Percentiles rank a stretch among this genome's conserved stretches.
phyloP scores from a whole-genome alignment of 768 basidiomycete species.

The Psilocybe tampanensis region DNA sequence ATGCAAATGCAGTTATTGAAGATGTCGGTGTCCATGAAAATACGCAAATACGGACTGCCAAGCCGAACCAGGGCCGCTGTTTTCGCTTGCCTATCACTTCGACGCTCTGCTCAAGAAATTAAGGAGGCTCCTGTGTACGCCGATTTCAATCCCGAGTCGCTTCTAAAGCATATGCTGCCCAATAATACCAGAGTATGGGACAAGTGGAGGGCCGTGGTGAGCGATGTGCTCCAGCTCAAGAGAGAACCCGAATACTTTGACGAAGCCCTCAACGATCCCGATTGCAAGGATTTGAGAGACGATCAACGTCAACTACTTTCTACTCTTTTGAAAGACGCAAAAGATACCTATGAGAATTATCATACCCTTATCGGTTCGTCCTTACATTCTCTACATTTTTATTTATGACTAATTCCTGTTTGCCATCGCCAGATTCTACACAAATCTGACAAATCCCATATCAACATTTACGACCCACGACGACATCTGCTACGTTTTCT shows the following conservation, averaged over 20 bases:
- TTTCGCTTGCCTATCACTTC: conserved; percentile 8
- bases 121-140: not conserved
- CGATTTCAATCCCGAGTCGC: conserved; percentile 5
- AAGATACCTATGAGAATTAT: conserved; percentile 1
- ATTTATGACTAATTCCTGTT: not conserved
- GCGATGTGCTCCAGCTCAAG: not conserved
- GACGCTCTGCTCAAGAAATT: conserved; percentile 3
- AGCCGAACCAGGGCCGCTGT: conserved; percentile 7
- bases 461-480: too few relatives aligned
- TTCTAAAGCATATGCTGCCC: conserved; percentile 3
- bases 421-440: not conserved
- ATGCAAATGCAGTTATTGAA: conserved; percentile 4
- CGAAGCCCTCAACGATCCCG: not conserved
- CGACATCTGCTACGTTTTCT: not conserved
- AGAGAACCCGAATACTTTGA: not conserved
- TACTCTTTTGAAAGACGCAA: conserved; percentile 8
- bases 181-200: conserved; percentile 11
- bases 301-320: conserved; percentile 2
- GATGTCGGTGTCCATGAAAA: conserved; percentile 6
- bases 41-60: conserved; percentile 4
- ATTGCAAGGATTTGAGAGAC: not conserved
- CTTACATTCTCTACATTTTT: not conserved
- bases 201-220: conserved; percentile 6
- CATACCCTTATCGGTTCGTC: not conserved
- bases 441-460: too few relatives aligned